phyloP scores from a whole-genome alignment of 208 protist genomes.

The Trypanosomatidae sp. region DNA sequence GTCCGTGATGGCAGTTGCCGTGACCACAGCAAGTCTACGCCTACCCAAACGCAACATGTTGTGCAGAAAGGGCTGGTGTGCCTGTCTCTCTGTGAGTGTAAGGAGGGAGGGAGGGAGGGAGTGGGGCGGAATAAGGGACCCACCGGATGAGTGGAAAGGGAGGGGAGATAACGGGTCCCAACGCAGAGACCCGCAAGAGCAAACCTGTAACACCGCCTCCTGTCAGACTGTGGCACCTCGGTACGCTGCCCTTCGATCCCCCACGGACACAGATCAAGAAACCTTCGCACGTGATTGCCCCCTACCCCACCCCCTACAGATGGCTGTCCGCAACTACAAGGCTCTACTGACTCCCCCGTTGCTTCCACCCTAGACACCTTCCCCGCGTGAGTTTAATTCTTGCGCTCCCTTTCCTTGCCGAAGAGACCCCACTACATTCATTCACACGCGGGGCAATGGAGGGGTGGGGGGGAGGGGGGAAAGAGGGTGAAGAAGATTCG shows the following conservation, averaged over 20 bases:
- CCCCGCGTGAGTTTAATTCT: not conserved
- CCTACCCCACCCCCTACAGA: too few relatives aligned
- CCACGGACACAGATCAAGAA: not conserved
- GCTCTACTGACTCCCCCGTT: not conserved
- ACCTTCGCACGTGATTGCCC: not conserved
- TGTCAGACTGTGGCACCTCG: not conserved
- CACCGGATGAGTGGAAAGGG: not conserved
- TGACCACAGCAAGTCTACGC: constrained; percentile 16
- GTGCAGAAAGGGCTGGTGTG: too few relatives aligned
- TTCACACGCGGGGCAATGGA: not conserved
- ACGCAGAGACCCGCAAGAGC: not conserved
- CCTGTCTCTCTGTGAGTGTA: not conserved
- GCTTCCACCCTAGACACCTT: not conserved
- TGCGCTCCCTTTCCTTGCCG: not conserved
- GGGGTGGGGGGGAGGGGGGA: not conserved
- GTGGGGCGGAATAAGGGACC: not conserved
- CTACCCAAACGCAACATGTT: constrained; percentile 27
- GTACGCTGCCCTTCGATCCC: not conserved
- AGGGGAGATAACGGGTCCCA: not conserved
- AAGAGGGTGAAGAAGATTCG: not conserved
- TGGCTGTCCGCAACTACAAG: not conserved
- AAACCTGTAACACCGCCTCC: not conserved
- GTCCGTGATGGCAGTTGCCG: constrained; percentile 21
- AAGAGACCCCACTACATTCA: not conserved
- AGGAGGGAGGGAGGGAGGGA: not conserved